These are phyloP conservation scores for Monosporascus sp. DNA, from an alignment of 2,329 filamentous ascomycete species.

Conservation along the genomic window DNA sequence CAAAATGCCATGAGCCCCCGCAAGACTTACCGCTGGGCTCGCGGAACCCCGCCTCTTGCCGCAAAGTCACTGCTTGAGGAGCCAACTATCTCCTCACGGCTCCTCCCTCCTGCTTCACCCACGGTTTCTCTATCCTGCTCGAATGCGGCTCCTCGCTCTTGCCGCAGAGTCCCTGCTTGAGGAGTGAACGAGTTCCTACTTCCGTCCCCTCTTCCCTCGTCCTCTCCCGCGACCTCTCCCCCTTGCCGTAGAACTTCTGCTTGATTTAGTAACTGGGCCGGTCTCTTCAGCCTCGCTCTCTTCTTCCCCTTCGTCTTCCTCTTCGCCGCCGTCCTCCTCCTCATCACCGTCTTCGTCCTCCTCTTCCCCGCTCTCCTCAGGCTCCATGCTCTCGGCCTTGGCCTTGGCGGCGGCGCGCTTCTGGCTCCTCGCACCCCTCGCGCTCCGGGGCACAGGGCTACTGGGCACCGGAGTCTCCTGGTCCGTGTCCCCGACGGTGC, in stretches of 20 bases:
- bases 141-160: too few species aligned
- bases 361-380: constrained; percentile 17
- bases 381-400: constrained; percentile 28
- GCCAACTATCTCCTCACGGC: too few species aligned
- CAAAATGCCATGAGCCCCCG: too few species aligned
- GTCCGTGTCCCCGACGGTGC: constrained; percentile 51
- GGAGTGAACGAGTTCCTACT: too few species aligned
- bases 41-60: too few species aligned
- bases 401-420: constrained; percentile 40
- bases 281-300: constrained; percentile 14
- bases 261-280: constrained; percentile 16
- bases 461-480: constrained; percentile 37
- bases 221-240: constrained; percentile 22
- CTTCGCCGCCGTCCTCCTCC: constrained; percentile 15
- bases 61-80: too few species aligned
- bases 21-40: too few species aligned
- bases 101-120: too few species aligned
- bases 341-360: constrained; percentile 10
- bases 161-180: too few species aligned
- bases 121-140: too few species aligned
- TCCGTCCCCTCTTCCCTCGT: constrained; percentile 19
- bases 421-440: constrained; percentile 38
- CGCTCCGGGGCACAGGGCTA: constrained; percentile 36
- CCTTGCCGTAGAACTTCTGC: constrained; percentile 9
- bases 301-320: constrained; percentile 8